Evolutionary conservation across 169 alveolate species (phyloP), one percentile per base, ranked within the genome.

Genomic region (Plasmodium cynomolgi): DNA sequence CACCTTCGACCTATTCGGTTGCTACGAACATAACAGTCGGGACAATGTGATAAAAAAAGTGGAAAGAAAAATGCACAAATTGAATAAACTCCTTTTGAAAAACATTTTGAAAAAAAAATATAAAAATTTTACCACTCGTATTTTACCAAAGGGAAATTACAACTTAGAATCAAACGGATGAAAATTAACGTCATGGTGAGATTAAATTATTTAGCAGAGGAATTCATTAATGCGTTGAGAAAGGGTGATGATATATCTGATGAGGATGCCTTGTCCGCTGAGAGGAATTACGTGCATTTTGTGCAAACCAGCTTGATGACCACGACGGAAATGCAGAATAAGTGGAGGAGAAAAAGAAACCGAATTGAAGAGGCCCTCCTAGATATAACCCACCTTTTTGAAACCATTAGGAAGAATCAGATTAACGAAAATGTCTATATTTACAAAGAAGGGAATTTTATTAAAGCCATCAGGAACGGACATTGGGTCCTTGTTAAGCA

Each of bases 401-500:
- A 91, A 44, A 44, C 74, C 5, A 91, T 91, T 81, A 82, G 50
- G 31, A 39, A 34, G 11, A 91, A 91, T 50, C 47, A 91, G 1
- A 81, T 91, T 81, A 91, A 91, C 68, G 95, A 91, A 81, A 91
- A 91, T 82, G 92, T 91, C n/a, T 91, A 91, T 82, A 23, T 91
- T 7, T 93, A 84, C 98, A 97, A 96, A 56, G 99, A 98, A 88
- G 97, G 99, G 13, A 95, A 97, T 33, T 95, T 98, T 81, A 97
- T 98, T 13, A 94, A 96, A 85, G 97, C 99, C 5, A 97, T 99
- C 37, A 97, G 97, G 84, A 93, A 95, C 26, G 99, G 99, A 6
- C 97, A 97, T 79, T 98, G 99, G 99, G 95, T 98, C 34, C 95
- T 98, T 31, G 88, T 99, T 75, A 98, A 97, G 74, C 97, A 98